Evolutionary conservation across 768 basidiomycete genomes (phyloP).

Genomic region (Dacryopinax spathularia): DNA sequence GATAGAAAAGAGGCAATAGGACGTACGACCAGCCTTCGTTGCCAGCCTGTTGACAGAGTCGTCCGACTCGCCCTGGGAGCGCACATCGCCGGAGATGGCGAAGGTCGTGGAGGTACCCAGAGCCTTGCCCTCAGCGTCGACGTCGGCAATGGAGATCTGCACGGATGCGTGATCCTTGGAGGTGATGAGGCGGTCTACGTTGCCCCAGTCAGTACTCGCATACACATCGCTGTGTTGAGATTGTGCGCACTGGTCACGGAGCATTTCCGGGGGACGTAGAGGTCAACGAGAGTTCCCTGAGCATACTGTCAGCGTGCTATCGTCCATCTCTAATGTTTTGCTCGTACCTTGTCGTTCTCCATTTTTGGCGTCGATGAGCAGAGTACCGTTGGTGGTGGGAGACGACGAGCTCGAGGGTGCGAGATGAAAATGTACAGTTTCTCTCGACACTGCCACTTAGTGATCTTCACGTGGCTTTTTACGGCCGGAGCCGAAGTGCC

Average conservation of each 20-base stretch:
- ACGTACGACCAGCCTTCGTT: slow-evolving; percentile 85
- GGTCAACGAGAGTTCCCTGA: slow-evolving; percentile 96
- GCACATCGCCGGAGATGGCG: slow-evolving; percentile 85
- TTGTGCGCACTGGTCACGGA: slow-evolving; percentile 76
- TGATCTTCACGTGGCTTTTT: background rate
- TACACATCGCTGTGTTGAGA: slow-evolving; percentile 2
- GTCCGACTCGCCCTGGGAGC: slow-evolving; percentile 90
- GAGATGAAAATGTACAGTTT: slow-evolving; percentile 5
- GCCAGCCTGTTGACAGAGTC: slow-evolving; percentile 94
- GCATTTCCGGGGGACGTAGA: slow-evolving; percentile 99
- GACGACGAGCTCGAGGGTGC: background rate
- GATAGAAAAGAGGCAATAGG: slow-evolving; percentile 15
- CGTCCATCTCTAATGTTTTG: background rate
- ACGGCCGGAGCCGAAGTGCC: background rate
- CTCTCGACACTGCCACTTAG: background rate
- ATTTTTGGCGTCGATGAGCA: background rate
- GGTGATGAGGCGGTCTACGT: slow-evolving; percentile 85
- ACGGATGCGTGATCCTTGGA: slow-evolving; percentile 99
- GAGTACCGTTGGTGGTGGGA: background rate
- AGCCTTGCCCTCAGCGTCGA: slow-evolving; percentile 77
- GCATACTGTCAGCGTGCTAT: slow-evolving; percentile 2
- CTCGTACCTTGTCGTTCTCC: background rate
- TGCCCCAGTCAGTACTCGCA: slow-evolving; percentile 2
- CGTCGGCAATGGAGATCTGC: slow-evolving; percentile 88
- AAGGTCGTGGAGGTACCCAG: slow-evolving; percentile 72